Percentiles rank a stretch among this genome's conserved stretches.
These are phyloP conservation scores for Lizonia empirigonia DNA, from an alignment of 2,329 filamentous ascomycete species.

Conservation along the genomic window DNA sequence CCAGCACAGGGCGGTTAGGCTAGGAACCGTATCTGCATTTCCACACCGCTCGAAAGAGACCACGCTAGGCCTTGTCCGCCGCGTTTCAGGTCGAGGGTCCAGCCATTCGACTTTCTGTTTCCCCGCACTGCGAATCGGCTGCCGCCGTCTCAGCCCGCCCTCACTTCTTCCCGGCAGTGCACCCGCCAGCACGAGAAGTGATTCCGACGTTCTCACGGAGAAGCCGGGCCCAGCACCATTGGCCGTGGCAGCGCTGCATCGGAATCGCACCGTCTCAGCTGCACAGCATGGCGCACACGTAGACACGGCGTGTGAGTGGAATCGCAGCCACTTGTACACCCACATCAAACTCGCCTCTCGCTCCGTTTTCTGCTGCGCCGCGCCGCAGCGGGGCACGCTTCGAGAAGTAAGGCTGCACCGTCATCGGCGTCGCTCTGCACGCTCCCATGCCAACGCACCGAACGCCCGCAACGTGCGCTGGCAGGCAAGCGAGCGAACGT, in stretches of 20 bases:
- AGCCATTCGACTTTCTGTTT: conserved; percentile 14
- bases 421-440: conserved; percentile 9
- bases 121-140: conserved; percentile 18
- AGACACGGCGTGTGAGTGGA: neutral
- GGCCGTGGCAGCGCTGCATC: neutral
- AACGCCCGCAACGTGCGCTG: conserved; percentile 19
- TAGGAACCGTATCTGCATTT: conserved; percentile 26
- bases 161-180: conserved; percentile 4
- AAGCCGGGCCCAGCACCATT: no score
- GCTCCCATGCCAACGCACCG: conserved; percentile 12
- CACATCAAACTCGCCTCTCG: conserved; percentile 2
- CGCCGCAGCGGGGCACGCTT: conserved; percentile 10
- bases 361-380: neutral
- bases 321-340: conserved; percentile 3
- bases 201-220: conserved; percentile 6
- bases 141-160: conserved; percentile 10
- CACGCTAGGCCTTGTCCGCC: conserved; percentile 11
- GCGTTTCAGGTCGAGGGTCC: conserved; percentile 17
- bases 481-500: conserved; percentile 18
- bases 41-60: conserved; percentile 17
- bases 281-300: neutral
- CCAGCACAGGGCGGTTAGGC: conserved; percentile 20
- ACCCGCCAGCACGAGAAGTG: conserved; percentile 17
- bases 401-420: conserved; percentile 10
- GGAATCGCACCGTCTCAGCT: neutral